These are phyloP conservation scores for Pachyrhizus erosus DNA, from an alignment of 306 rosid species.

Conservation along the genomic window DNA sequence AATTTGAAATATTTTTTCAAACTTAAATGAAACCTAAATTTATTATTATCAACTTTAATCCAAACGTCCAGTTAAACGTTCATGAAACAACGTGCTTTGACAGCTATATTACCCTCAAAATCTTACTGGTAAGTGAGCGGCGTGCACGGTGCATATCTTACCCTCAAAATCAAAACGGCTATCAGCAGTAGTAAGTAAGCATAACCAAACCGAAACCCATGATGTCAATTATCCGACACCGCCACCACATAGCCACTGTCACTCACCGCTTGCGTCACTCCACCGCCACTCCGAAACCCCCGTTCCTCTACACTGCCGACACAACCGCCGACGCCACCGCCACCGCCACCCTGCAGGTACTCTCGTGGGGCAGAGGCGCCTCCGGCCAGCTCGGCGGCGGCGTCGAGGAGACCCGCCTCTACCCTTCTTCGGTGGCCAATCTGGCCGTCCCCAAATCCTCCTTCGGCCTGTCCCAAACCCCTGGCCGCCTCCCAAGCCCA, in stretches of 20 bases:
- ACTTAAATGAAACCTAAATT: no score
- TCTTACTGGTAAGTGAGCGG: no score
- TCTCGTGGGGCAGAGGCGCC: constrained; percentile 95
- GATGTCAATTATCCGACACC: constrained; percentile 40
- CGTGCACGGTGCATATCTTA: neutral
- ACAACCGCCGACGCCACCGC: constrained; percentile 37
- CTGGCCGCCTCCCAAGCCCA: constrained; percentile 47
- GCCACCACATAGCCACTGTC: constrained; percentile 51
- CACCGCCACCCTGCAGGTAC: constrained; percentile 61
- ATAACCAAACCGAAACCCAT: neutral
- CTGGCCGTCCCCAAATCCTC: constrained; percentile 63
- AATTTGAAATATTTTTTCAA: no score
- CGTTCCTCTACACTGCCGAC: constrained; percentile 62
- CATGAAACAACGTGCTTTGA: no score
- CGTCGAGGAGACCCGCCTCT: constrained; percentile 80
- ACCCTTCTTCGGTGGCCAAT: constrained; percentile 83
- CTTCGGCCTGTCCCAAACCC: constrained; percentile 59
- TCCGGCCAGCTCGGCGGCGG: constrained; percentile 99
- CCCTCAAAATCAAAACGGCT: neutral
- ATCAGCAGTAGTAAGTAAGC: neutral
- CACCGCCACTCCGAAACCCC: constrained; percentile 45
- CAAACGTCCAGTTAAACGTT: no score
- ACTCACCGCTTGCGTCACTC: constrained; percentile 44
- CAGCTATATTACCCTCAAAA: no score
- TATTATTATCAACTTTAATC: no score